Conservation (phyloP, 768 basidiomycete genomes). For the Hericium erinaceus region DNA sequence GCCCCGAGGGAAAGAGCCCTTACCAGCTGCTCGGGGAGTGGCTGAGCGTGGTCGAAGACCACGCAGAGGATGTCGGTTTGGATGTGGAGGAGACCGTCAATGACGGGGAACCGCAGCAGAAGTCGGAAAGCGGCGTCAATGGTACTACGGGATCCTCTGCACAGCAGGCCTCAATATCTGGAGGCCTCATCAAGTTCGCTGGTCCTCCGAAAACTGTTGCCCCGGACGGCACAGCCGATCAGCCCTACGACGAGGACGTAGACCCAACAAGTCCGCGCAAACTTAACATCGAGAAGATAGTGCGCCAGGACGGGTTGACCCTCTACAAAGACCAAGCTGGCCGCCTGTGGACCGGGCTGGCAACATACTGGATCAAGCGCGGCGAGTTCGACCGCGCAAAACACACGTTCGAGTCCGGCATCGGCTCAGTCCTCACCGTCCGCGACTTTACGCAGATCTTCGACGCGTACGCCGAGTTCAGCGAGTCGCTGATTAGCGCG, state of each 20-base stretch:
- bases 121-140: conserved; percentile 37
- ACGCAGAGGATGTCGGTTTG: conserved; percentile 88
- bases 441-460: conserved; percentile 98
- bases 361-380: conserved; percentile 97
- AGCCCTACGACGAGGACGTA: conserved; percentile 70
- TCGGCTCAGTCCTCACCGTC: conserved; percentile 79
- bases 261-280: conserved; percentile 62
- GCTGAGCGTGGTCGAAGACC: conserved; percentile 84
- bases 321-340: conserved; percentile 97
- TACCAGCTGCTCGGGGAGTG: conserved; percentile 91
- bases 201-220: conserved; percentile 51
- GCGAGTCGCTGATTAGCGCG: conserved; percentile 80
- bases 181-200: conserved; percentile 61
- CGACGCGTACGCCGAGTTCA: conserved; percentile 92
- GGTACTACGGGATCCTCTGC: conserved; percentile 20
- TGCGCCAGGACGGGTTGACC: conserved; percentile 76
- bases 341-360: conserved; percentile 89
- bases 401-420: conserved; percentile 79
- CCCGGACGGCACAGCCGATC: conserved; percentile 39
- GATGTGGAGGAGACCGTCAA: conserved; percentile 62
- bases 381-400: conserved; percentile 91
- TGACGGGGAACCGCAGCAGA: conserved; percentile 41
- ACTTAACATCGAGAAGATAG: conserved; percentile 81
- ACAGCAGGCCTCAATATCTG: conserved; percentile 41
- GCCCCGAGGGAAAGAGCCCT: conserved; percentile 89